These are phyloP conservation scores for Entomortierella chlamydospora DNA, from an alignment of 192 early-diverging fungal species.

Conservation along the genomic window DNA sequence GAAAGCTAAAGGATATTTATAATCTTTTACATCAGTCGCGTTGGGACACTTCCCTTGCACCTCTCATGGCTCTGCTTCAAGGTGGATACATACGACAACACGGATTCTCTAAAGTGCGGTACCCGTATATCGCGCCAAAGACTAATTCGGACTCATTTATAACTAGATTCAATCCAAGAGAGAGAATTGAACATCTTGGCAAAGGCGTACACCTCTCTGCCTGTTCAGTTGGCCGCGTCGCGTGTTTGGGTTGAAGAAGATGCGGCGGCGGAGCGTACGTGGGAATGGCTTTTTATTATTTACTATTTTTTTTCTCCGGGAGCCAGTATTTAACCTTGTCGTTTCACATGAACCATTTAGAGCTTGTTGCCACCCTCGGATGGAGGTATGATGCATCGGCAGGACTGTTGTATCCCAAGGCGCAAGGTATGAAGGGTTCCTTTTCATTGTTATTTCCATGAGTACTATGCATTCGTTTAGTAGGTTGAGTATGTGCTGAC, in stretches of 20 bases:
- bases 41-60: conserved; percentile 37
- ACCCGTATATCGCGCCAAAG: too few species aligned
- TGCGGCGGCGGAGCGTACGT: conserved; percentile 46
- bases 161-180: conserved; percentile 52
- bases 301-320: not conserved
- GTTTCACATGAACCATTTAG: not conserved
- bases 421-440: conserved; percentile 10
- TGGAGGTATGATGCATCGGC: conserved; percentile 50
- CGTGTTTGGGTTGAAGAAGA: conserved; percentile 43
- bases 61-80: conserved; percentile 41
- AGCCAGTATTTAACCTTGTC: not conserved
- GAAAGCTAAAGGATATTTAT: conserved; percentile 45
- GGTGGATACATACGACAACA: conserved; percentile 7
- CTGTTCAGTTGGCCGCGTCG: conserved; percentile 47
- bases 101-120: not conserved
- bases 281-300: not conserved
- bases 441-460: not conserved
- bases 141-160: too few species aligned
- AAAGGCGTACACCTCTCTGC: conserved; percentile 49
- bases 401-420: conserved; percentile 45
- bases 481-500: not conserved
- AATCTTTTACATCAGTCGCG: conserved; percentile 37
- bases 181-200: conserved; percentile 46
- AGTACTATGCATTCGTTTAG: too few species aligned
- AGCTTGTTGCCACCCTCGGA: conserved; percentile 44